A percentile compares a stretch with the other conserved stretches of the same genome.
Evolutionary conservation across 2,329 filamentous ascomycete genomes (phyloP).

Genomic region (Diatrype stigma): DNA sequence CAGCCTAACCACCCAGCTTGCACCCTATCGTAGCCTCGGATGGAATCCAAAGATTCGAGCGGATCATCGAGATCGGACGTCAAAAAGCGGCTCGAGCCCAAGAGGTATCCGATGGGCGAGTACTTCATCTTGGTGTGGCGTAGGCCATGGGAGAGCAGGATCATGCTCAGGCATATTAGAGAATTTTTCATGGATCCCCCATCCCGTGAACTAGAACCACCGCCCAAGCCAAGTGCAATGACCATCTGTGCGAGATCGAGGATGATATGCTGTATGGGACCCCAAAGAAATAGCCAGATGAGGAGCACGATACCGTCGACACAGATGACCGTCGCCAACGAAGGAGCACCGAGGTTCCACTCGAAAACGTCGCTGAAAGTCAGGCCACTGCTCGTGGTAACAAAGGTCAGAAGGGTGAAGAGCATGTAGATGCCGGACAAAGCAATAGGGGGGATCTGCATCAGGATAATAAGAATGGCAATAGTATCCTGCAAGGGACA

Average conservation of each 20-base stretch:
- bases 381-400: slow-evolving; percentile 73
- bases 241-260: slow-evolving; percentile 89
- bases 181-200: slow-evolving; percentile 65
- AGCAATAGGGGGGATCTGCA: slow-evolving; percentile 84
- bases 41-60: slow-evolving; percentile 37
- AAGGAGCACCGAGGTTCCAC: slow-evolving; percentile 79
- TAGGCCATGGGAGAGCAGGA: slow-evolving; percentile 51
- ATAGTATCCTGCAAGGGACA: slow-evolving; percentile 93
- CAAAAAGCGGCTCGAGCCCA: slow-evolving; percentile 44
- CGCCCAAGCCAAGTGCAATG: slow-evolving; percentile 85
- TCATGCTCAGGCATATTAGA: slow-evolving; percentile 66
- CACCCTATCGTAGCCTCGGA: slow-evolving; percentile 50
- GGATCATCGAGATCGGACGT: slow-evolving; percentile 42
- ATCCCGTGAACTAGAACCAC: slow-evolving; percentile 66
- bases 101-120: slow-evolving; percentile 40
- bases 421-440: slow-evolving; percentile 86
- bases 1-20: slow-evolving; percentile 54
- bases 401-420: slow-evolving; percentile 89
- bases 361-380: slow-evolving; percentile 91
- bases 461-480: slow-evolving; percentile 91
- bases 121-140: slow-evolving; percentile 47
- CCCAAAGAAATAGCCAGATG: slow-evolving; percentile 84
- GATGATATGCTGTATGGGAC: slow-evolving; percentile 80
- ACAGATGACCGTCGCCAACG: slow-evolving; percentile 76
- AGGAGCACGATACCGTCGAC: slow-evolving; percentile 80